A percentile compares a stretch with the other conserved stretches of the same genome.
phyloP scores from a whole-genome alignment of 2,329 filamentous ascomycete genomes.

The Alternaria burnsii region DNA sequence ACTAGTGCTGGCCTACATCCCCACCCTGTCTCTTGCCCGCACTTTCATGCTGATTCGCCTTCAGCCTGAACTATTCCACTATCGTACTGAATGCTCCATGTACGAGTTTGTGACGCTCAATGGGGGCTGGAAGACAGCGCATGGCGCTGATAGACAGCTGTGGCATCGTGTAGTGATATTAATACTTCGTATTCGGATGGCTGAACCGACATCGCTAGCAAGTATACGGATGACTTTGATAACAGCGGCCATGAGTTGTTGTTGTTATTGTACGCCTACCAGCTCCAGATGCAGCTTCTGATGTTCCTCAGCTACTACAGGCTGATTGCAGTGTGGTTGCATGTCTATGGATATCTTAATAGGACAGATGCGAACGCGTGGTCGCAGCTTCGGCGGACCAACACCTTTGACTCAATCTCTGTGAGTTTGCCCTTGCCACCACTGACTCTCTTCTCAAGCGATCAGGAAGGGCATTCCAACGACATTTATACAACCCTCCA shows the following conservation, averaged over 20 bases:
- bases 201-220: slow-evolving; percentile 1
- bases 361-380: slow-evolving; percentile 2
- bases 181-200: background rate
- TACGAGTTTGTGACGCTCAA: background rate
- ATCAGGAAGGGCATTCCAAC: background rate
- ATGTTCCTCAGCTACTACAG: background rate
- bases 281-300: background rate
- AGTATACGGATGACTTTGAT: background rate
- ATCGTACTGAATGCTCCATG: background rate
- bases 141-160: background rate
- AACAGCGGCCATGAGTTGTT: slow-evolving; percentile 9
- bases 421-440: background rate
- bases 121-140: background rate
- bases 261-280: slow-evolving; percentile 8
- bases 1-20: slow-evolving; percentile 9
- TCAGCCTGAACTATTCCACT: background rate
- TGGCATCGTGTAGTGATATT: slow-evolving; percentile 5
- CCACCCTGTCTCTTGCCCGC: slow-evolving; percentile 2
- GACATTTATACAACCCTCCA: background rate
- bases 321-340: background rate
- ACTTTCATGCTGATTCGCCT: background rate
- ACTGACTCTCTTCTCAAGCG: background rate
- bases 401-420: background rate
- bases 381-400: slow-evolving; percentile 3
- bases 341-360: background rate